Conservation (phyloP, 2,329 filamentous ascomycete genomes). For the Chrysosporium queenslandicum region DNA sequence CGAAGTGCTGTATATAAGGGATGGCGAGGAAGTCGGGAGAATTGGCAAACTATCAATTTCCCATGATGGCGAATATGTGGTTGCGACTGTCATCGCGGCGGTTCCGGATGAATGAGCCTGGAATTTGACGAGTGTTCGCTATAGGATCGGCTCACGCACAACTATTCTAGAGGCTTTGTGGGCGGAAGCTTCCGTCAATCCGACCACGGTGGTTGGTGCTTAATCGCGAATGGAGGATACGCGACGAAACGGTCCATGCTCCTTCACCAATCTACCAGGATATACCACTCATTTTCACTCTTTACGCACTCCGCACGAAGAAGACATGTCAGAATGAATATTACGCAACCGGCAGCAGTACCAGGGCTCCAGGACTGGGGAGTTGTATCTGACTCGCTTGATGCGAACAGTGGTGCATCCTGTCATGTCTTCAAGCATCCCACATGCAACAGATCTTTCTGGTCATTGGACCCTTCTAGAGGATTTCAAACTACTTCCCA, state of each 20-base stretch:
- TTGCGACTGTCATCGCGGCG: conserved; percentile 27
- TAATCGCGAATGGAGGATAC: not conserved
- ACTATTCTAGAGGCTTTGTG: not conserved
- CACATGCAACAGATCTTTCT: not conserved
- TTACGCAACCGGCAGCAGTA: not conserved
- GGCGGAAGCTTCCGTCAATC: not conserved
- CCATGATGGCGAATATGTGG: conserved; percentile 74
- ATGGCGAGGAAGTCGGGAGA: conserved; percentile 34
- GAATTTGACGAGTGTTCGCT: too few relatives aligned
- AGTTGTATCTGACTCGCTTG: not conserved
- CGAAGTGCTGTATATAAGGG: conserved; percentile 31
- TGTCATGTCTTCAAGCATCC: not conserved
- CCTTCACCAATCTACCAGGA: too few relatives aligned
- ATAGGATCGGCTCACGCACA: too few relatives aligned
- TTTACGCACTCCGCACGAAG: too few relatives aligned
- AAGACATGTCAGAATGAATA: not conserved
- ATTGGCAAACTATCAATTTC: conserved; percentile 68
- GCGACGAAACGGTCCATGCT: too few relatives aligned
- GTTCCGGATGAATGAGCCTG: not conserved
- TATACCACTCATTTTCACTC: too few relatives aligned
- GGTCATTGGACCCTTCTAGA: not conserved
- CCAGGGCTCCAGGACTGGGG: too few relatives aligned
- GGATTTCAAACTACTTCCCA: not conserved
- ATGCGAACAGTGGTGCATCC: not conserved
- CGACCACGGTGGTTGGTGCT: too few relatives aligned